Conservation (phyloP, 2,329 filamentous ascomycete species). For the Botrytis deweyae region DNA sequence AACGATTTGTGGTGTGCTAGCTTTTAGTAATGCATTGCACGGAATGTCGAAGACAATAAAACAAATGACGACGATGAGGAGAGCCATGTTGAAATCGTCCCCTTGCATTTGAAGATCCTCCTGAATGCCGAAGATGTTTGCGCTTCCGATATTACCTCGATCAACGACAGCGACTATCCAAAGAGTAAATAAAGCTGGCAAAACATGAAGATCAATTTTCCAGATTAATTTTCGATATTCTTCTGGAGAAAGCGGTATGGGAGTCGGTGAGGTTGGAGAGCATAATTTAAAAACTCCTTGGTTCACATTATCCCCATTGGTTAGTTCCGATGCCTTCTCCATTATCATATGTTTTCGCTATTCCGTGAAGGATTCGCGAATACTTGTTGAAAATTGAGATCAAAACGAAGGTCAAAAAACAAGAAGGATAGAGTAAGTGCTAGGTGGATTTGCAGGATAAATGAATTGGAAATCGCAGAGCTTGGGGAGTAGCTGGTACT, state of each 20-base stretch:
- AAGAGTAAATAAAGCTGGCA: background rate
- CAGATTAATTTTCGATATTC: background rate
- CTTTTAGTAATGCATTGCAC: background rate
- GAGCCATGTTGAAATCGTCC: background rate
- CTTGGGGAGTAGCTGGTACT: background rate
- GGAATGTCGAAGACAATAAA: background rate
- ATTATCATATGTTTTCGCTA: background rate
- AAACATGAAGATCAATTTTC: conserved; percentile 7
- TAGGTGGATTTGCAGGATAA: background rate
- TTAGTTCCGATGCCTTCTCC: background rate
- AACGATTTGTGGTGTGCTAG: background rate
- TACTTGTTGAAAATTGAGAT: background rate
- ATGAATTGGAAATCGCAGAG: background rate
- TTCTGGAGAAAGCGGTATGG: background rate
- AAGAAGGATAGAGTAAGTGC: background rate
- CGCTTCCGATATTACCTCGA: background rate
- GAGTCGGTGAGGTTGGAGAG: background rate
- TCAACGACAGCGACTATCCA: background rate
- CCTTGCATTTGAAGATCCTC: conserved; percentile 1
- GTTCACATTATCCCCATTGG: background rate
- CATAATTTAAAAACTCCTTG: background rate
- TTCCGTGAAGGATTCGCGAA: background rate
- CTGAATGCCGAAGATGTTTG: background rate
- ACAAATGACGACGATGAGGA: background rate
- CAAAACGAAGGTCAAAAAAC: background rate